Evolutionary conservation across 192 early-diverging fungal species (phyloP).

Genomic region (Coemansia sp.): DNA sequence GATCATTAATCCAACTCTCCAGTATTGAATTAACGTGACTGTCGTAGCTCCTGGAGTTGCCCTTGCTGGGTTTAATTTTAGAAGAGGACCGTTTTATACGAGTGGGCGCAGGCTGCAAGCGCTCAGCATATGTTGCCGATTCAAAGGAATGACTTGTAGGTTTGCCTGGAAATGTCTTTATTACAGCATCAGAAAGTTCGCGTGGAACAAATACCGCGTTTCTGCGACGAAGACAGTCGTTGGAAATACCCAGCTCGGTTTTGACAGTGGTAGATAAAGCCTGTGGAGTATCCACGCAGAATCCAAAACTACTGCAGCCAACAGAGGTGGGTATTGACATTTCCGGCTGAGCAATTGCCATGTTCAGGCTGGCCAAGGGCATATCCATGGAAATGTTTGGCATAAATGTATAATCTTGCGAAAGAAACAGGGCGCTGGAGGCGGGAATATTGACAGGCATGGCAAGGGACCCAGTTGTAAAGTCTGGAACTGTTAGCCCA

Average conservation of each 20-base stretch:
- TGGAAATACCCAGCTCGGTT: not conserved
- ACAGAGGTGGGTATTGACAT: not conserved
- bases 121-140: not conserved
- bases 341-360: not conserved
- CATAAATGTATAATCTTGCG: not conserved
- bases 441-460: not conserved
- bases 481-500: not conserved
- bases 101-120: not conserved
- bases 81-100: not conserved
- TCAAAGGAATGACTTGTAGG: not conserved
- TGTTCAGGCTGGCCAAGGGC: not conserved
- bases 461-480: not conserved
- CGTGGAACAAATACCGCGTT: constrained; percentile 32
- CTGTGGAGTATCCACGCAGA: not conserved
- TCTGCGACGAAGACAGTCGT: constrained; percentile 1
- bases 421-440: not conserved
- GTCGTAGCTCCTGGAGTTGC: constrained; percentile 20
- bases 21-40: constrained; percentile 22
- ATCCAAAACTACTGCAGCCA: not conserved
- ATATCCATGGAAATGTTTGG: not conserved
- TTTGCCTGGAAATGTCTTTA: not conserved
- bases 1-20: constrained; percentile 21
- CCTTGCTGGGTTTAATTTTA: not conserved
- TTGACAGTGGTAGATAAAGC: not conserved
- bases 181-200: constrained; percentile 11